Conservation (phyloP, 139 green algal species). For the Nannochloris sp. region DNA sequence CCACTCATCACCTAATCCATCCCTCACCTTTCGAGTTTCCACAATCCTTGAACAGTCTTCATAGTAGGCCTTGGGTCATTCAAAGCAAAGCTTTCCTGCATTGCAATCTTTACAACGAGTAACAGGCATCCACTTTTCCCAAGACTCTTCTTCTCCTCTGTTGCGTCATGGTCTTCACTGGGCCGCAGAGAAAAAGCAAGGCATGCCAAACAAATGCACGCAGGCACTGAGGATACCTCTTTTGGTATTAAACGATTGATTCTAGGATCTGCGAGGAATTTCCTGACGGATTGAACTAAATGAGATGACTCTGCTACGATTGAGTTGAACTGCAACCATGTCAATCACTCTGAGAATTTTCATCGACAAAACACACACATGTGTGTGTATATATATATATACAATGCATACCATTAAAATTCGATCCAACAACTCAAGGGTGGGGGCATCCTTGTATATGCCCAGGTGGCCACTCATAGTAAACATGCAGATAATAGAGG, state of each 20-base stretch:
- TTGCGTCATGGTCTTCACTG: background rate
- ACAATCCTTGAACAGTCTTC: conserved; percentile 24
- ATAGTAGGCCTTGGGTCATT: conserved; percentile 17
- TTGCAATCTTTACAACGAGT: conserved; percentile 14
- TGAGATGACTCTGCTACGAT: background rate
- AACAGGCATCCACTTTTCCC: conserved; percentile 16
- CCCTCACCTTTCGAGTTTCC: conserved; percentile 22
- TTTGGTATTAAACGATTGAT: conserved; percentile 7
- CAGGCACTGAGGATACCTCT: conserved; percentile 9
- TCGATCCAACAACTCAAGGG: too few species aligned
- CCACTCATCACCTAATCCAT: too few species aligned
- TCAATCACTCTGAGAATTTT: too few species aligned
- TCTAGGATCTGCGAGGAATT: background rate
- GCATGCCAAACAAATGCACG: conserved; percentile 10
- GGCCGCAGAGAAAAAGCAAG: conserved; percentile 15
- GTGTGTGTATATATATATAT: too few species aligned
- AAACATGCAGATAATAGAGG: conserved; percentile 18
- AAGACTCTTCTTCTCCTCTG: conserved; percentile 22
- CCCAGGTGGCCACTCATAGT: too few species aligned
- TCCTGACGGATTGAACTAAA: background rate
- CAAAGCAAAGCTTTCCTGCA: conserved; percentile 3
- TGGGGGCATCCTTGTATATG: too few species aligned
- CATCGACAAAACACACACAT: too few species aligned
- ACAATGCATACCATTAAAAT: too few species aligned
- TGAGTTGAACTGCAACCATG: too few species aligned